phyloP scores from a whole-genome alignment of 2,329 filamentous ascomycete genomes.

The Aspergillus chevalieri region DNA sequence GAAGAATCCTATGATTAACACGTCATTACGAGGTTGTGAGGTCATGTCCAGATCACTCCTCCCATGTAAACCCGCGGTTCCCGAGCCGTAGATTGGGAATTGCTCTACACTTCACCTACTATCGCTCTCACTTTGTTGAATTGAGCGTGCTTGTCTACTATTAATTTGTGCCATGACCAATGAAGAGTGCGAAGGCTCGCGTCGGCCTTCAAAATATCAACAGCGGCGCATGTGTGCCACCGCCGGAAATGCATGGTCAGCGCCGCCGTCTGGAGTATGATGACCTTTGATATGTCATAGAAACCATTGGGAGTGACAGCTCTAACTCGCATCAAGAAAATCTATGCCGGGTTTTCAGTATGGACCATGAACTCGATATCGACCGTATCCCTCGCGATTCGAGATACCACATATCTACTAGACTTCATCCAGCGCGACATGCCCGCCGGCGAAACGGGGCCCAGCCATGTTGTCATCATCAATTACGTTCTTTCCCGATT shows the following conservation, averaged over 20 bases:
- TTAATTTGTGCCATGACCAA: slow-evolving; percentile 2
- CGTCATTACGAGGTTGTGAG: not conserved
- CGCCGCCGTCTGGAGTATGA: slow-evolving; percentile 34
- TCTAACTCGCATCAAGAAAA: slow-evolving; percentile 22
- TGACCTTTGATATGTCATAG: not conserved
- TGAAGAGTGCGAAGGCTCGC: slow-evolving; percentile 11
- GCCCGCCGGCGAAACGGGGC: slow-evolving; percentile 36
- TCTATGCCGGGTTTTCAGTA: slow-evolving; percentile 38
- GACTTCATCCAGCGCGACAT: slow-evolving; percentile 64
- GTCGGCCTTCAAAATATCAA: slow-evolving; percentile 28
- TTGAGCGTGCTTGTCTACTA: not conserved
- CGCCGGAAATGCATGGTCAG: slow-evolving; percentile 30
- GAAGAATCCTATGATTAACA: not conserved
- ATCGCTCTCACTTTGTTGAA: not conserved
- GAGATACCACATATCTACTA: slow-evolving; percentile 68
- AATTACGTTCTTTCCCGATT: slow-evolving; percentile 56
- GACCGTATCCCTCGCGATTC: slow-evolving; percentile 61
- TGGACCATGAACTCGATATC: slow-evolving; percentile 40
- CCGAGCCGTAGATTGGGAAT: not conserved
- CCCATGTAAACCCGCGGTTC: not conserved
- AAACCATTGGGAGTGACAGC: not conserved
- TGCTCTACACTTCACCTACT: not conserved
- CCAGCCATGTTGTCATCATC: slow-evolving; percentile 44
- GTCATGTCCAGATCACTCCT: not conserved
- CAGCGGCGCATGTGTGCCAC: slow-evolving; percentile 28